These are phyloP conservation scores for Beauveria sp. DNA, from an alignment of 2,329 filamentous ascomycete genomes.

Conservation along the genomic window DNA sequence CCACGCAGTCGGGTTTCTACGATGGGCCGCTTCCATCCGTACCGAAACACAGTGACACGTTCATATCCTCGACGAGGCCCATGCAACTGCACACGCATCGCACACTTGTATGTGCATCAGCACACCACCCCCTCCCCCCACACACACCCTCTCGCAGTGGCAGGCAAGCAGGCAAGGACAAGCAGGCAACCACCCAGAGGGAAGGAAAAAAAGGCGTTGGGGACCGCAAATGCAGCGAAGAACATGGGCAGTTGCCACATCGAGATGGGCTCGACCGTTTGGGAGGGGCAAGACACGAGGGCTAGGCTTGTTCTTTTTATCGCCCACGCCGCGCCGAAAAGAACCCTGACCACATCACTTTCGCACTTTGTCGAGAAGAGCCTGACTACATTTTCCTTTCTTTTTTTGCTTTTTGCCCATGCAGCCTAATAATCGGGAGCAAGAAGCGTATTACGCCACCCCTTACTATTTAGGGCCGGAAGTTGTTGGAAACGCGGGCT, in stretches of 20 bases:
- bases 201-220: background rate
- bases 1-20: background rate
- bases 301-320: background rate
- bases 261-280: constrained; percentile 4
- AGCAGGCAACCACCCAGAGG: background rate
- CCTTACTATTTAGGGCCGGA: too few relatives aligned
- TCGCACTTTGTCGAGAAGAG: background rate
- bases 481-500: background rate
- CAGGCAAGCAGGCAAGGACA: too few relatives aligned
- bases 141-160: too few relatives aligned
- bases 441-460: background rate
- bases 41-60: too few relatives aligned
- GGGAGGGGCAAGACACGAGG: background rate
- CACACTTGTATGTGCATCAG: background rate
- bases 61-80: background rate
- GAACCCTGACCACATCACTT: background rate
- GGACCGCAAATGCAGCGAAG: background rate
- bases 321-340: background rate
- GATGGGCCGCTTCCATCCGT: background rate
- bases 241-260: background rate
- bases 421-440: background rate
- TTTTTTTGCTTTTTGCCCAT: background rate
- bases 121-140: background rate
- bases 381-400: background rate
- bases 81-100: background rate